Percentiles rank a stretch among this genome's conserved stretches.
Evolutionary conservation across 495 filamentous ascomycete genomes (phyloP).

Genomic region (Daldinia decipiens): DNA sequence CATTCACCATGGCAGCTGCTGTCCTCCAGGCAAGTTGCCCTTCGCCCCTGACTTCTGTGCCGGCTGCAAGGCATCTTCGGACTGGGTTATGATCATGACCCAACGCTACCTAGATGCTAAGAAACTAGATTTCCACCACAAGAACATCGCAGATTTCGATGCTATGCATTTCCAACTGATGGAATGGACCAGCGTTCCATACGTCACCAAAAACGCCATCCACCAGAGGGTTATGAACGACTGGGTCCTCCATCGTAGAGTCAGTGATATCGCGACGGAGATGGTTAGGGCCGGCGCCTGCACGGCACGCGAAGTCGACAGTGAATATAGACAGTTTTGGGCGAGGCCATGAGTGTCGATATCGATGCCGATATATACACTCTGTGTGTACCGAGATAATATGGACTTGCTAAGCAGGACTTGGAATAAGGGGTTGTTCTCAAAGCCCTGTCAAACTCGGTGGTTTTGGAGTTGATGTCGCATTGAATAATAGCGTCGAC

Average conservation of each 20-base stretch:
- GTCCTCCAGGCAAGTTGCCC: background rate
- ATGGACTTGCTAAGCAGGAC: no score
- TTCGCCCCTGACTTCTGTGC: slow-evolving; percentile 2
- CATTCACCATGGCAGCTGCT: background rate
- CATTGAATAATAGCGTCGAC: no score
- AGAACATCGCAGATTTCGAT: background rate
- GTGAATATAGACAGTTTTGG: background rate
- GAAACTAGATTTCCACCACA: background rate
- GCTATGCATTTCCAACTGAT: slow-evolving; percentile 4
- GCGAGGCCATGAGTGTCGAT: background rate
- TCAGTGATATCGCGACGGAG: background rate
- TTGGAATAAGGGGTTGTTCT: background rate
- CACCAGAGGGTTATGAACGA: background rate
- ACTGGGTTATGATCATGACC: background rate
- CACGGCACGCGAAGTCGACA: background rate
- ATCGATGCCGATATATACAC: background rate
- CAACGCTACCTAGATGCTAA: background rate
- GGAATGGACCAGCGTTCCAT: background rate
- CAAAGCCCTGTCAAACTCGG: no score
- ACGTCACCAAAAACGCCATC: background rate
- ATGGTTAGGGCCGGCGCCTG: slow-evolving; percentile 8
- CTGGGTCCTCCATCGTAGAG: background rate
- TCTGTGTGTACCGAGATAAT: background rate
- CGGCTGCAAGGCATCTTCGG: background rate
- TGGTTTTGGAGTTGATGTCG: no score